A percentile compares a stretch with the other conserved stretches of the same genome.
Evolutionary conservation across 164 flowering plant genomes (phyloP).

Genomic region (Piper betle): DNA sequence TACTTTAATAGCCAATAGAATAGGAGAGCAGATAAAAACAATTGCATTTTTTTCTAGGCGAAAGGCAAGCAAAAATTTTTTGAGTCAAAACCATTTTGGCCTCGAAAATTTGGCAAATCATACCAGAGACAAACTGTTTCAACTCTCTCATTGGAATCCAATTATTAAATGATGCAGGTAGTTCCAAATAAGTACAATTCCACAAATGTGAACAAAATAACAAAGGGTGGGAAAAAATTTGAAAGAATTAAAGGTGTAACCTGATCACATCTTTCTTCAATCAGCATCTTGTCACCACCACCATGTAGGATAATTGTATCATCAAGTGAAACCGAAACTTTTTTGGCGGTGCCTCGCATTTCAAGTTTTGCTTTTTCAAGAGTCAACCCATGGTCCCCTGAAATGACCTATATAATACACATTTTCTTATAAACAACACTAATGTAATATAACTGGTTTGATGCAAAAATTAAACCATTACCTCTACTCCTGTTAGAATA

Average conservation of each 20-base stretch:
- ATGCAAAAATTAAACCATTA: constrained; percentile 8
- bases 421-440: constrained; percentile 1
- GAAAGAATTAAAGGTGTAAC: constrained; percentile 12
- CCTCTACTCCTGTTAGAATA: constrained; percentile 82
- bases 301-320: constrained; percentile 76
- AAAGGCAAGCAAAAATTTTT: too few relatives aligned
- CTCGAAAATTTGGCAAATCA: too few relatives aligned
- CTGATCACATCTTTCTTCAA: constrained; percentile 89
- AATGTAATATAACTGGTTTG: neutral
- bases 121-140: too few relatives aligned
- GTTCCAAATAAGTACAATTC: too few relatives aligned
- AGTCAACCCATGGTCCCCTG: constrained; percentile 49
- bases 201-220: too few relatives aligned
- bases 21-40: too few relatives aligned
- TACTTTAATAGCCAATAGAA: too few relatives aligned
- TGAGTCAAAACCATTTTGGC: too few relatives aligned
- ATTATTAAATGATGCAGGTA: too few relatives aligned
- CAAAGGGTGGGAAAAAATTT: too few relatives aligned
- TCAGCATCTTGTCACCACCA: constrained; percentile 69
- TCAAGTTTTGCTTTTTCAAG: constrained; percentile 49
- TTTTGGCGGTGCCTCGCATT: constrained; percentile 76
- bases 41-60: too few relatives aligned
- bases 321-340: constrained; percentile 77
- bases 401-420: constrained; percentile 40
- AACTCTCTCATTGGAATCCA: too few relatives aligned